A percentile compares a stretch with the other conserved stretches of the same genome.
phyloP scores from a whole-genome alignment of 257 asterid genomes.

The Prunella vulgaris region DNA sequence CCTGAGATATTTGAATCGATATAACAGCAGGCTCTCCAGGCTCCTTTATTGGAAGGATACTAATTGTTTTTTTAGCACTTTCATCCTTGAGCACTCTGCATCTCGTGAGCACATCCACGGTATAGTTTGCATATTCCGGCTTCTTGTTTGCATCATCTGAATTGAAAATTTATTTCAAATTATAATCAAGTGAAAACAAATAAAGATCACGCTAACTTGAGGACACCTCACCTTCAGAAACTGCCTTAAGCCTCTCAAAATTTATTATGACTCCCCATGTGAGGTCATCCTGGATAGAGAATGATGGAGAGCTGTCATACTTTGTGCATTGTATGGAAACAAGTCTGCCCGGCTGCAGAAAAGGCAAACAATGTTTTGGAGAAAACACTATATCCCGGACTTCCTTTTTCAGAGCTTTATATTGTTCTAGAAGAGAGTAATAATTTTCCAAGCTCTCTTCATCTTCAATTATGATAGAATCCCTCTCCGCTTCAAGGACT shows the following conservation, averaged over 20 bases:
- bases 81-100: slow-evolving; percentile 71
- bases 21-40: slow-evolving; percentile 90
- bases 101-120: slow-evolving; percentile 83
- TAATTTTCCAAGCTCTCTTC: slow-evolving; percentile 85
- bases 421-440: slow-evolving; percentile 79
- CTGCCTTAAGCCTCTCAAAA: slow-evolving; percentile 68
- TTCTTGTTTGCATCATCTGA: slow-evolving; percentile 71
- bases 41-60: slow-evolving; percentile 59
- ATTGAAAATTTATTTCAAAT: slow-evolving; percentile 12
- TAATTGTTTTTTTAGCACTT: slow-evolving; percentile 51
- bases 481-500: slow-evolving; percentile 70
- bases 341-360: slow-evolving; percentile 95
- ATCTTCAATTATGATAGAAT: slow-evolving; percentile 79
- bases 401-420: slow-evolving; percentile 68
- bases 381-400: slow-evolving; percentile 52
- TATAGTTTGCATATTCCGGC: slow-evolving; percentile 83
- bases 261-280: slow-evolving; percentile 93
- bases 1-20: slow-evolving; percentile 84
- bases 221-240: slow-evolving; percentile 69
- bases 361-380: slow-evolving; percentile 85
- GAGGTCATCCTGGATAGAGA: slow-evolving; percentile 63
- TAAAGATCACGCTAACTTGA: slow-evolving; percentile 5
- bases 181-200: slow-evolving; percentile 15
- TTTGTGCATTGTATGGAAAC: slow-evolving; percentile 59
- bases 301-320: slow-evolving; percentile 45